These are phyloP conservation scores for Ephemerocybe angulata DNA, from an alignment of 768 basidiomycete species.

Conservation along the genomic window DNA sequence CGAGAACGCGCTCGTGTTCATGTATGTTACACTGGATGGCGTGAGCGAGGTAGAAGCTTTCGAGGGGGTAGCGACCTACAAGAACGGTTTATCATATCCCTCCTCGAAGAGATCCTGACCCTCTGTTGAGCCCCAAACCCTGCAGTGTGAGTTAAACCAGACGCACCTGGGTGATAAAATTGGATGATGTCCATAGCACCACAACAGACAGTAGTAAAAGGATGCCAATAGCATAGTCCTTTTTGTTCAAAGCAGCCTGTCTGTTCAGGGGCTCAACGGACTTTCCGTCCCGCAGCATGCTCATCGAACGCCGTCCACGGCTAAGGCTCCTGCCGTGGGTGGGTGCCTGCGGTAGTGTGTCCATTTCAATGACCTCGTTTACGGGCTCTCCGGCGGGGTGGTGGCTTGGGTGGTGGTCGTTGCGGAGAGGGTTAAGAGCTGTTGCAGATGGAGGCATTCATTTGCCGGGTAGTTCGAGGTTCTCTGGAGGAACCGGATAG, in stretches of 20 bases:
- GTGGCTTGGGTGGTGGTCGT: neutral
- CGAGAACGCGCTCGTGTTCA: conserved; percentile 86
- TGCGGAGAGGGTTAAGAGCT: neutral
- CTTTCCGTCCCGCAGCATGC: conserved; percentile 3
- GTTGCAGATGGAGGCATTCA: conserved; percentile 4
- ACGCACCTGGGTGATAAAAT: conserved; percentile 79
- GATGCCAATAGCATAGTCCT: conserved; percentile 55
- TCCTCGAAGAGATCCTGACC: conserved; percentile 45
- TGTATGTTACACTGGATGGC: conserved; percentile 50
- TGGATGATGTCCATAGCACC: conserved; percentile 83
- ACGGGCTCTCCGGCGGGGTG: neutral
- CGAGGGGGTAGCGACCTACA: conserved; percentile 38
- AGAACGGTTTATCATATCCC: conserved; percentile 87
- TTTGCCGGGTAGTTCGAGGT: neutral
- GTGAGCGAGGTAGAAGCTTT: neutral
- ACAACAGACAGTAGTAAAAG: conserved; percentile 71
- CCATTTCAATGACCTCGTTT: conserved; percentile 18
- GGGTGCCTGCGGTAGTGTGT: conserved; percentile 13
- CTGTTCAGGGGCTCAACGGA: neutral
- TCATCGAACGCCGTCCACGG: neutral
- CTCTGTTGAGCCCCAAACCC: neutral
- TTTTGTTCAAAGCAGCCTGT: conserved; percentile 18
- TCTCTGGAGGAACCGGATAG: neutral
- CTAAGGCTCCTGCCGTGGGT: neutral
- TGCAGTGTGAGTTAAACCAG: neutral